These are phyloP conservation scores for Ceratocystis alfenasii DNA, from an alignment of 2,329 filamentous ascomycete species.

Conservation along the genomic window DNA sequence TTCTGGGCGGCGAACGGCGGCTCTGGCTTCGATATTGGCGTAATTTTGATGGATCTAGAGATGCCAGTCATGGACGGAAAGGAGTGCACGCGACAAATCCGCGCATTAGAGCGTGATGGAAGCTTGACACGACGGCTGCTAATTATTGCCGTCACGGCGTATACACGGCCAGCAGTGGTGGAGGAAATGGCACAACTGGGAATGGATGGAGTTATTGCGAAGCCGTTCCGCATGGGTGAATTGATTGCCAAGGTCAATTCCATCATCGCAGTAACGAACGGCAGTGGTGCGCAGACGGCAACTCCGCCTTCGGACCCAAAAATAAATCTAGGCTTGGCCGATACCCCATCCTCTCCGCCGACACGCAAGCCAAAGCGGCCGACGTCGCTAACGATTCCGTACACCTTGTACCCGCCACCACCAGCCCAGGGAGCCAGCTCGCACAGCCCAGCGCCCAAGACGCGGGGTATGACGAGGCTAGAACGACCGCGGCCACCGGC, in stretches of 20 bases:
- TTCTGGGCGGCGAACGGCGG: conserved; percentile 42
- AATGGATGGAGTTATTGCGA: conserved; percentile 63
- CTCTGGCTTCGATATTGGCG: conserved; percentile 44
- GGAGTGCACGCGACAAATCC: conserved; percentile 57
- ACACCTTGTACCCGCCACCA: background rate
- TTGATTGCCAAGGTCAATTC: conserved; percentile 55
- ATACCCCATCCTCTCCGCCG: background rate
- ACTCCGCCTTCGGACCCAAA: too few species aligned
- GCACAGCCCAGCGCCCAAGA: background rate
- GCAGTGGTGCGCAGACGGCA: conserved; percentile 26
- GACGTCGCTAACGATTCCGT: background rate
- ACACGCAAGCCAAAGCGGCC: background rate
- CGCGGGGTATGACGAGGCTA: background rate
- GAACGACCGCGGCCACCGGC: background rate
- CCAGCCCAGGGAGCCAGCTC: background rate
- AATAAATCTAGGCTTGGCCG: too few species aligned
- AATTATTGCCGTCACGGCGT: conserved; percentile 73
- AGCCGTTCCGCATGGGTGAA: conserved; percentile 67
- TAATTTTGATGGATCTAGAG: conserved; percentile 70
- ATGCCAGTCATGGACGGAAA: conserved; percentile 79
- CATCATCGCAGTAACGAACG: conserved; percentile 31
- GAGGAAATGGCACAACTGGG: conserved; percentile 11
- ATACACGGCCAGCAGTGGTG: conserved; percentile 46
- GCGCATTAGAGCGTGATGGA: conserved; percentile 52
- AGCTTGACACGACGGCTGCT: conserved; percentile 55